phyloP scores from a whole-genome alignment of 2,329 filamentous ascomycete genomes.

The Fusarium anguioides region DNA sequence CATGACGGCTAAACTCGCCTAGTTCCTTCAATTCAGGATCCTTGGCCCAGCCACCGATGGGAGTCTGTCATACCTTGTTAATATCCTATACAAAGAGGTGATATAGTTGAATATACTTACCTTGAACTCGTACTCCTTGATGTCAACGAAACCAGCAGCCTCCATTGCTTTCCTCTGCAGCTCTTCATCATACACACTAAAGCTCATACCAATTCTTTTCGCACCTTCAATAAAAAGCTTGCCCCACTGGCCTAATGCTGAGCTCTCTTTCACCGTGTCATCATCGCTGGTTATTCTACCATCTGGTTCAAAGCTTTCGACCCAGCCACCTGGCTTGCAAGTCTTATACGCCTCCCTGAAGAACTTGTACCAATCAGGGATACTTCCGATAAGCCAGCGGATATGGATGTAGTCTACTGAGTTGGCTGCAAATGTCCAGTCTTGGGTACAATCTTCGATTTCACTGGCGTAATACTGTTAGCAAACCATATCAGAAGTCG shows the following conservation, averaged over 20 bases:
- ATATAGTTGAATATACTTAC: no score
- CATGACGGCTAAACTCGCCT: constrained; percentile 1
- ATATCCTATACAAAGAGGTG: no score
- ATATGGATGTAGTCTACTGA: constrained; percentile 21
- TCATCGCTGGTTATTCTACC: no score
- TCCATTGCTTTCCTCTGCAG: no score
- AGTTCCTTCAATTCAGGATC: constrained; percentile 4
- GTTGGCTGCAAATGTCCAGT: constrained; percentile 16
- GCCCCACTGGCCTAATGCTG: no score
- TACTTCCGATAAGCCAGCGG: constrained; percentile 7
- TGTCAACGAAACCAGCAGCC: no score
- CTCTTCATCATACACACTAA: no score
- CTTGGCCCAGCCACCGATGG: constrained; percentile 12
- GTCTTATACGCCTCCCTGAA: constrained; percentile 10
- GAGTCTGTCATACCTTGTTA: neutral
- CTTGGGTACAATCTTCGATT: constrained; percentile 19
- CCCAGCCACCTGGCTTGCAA: constrained; percentile 15
- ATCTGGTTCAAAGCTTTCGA: constrained; percentile 4
- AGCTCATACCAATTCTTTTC: no score
- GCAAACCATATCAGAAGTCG: accelerated
- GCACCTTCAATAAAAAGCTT: no score
- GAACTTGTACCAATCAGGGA: constrained; percentile 13
- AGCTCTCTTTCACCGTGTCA: no score
- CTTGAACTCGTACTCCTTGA: no score
- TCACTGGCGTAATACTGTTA: neutral